Conservation (phyloP, 2,329 filamentous ascomycete species). For the Samsoniella hepiali region DNA sequence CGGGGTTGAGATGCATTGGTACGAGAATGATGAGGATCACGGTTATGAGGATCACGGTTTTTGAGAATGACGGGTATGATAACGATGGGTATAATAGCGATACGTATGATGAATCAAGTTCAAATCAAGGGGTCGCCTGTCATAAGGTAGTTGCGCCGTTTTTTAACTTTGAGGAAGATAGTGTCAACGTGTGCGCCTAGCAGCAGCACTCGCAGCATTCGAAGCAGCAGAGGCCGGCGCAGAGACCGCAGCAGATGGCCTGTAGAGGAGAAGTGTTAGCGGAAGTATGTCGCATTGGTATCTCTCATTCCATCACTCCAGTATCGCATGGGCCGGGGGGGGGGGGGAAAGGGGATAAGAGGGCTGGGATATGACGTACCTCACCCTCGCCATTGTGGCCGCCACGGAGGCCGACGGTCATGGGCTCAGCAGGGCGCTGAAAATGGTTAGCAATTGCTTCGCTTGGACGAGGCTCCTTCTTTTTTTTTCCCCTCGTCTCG, state of each 20-base stretch:
- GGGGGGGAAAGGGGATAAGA: not conserved
- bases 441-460: not conserved
- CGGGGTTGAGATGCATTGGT: no score
- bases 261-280: conserved; percentile 21
- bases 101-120: no score
- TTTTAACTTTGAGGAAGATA: no score
- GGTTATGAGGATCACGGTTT: no score
- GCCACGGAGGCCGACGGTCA: conserved; percentile 35
- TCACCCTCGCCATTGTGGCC: conserved; percentile 33
- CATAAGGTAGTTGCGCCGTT: no score
- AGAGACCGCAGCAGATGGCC: conserved; percentile 41
- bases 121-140: no score
- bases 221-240: conserved; percentile 39
- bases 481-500: not conserved
- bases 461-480: not conserved
- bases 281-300: not conserved
- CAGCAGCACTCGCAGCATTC: conserved; percentile 34
- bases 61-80: no score
- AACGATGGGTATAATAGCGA: no score
- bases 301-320: not conserved
- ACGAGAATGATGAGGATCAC: no score
- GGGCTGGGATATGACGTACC: conserved; percentile 26
- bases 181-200: conserved; percentile 17
- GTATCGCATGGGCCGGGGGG: not conserved
- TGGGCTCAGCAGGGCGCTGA: conserved; percentile 35